These are phyloP conservation scores for Pseudomicrostroma phylloplanum DNA, from an alignment of 1,284 basidiomycete genomes.

Conservation along the genomic window DNA sequence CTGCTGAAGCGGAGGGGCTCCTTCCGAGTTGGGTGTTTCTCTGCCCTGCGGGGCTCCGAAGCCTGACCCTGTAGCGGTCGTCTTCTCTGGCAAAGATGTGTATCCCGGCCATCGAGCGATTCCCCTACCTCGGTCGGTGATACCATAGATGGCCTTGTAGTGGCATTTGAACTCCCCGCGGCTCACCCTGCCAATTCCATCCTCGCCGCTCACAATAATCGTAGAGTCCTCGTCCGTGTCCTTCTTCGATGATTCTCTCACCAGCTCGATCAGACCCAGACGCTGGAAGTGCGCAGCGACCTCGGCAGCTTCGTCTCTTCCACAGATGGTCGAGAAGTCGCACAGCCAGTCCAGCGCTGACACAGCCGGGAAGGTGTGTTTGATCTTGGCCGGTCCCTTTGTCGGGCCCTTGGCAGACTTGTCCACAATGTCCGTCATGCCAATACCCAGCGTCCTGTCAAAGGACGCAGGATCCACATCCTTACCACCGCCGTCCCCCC, in stretches of 20 bases:
- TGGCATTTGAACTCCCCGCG: conserved; percentile 80
- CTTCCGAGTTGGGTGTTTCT: not conserved
- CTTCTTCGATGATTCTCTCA: conserved; percentile 55
- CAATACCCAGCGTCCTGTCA: conserved; percentile 55
- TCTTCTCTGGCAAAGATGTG: conserved; percentile 3
- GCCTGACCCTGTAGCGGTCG: not conserved
- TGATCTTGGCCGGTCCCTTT: conserved; percentile 53
- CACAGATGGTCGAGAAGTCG: conserved; percentile 93
- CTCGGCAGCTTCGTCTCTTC: conserved; percentile 92
- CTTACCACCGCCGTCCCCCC: conserved; percentile 9
- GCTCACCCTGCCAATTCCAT: conserved; percentile 26
- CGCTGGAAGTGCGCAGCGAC: conserved; percentile 95
- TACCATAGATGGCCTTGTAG: conserved; percentile 83
- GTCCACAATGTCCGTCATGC: conserved; percentile 61
- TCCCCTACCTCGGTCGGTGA: conserved; percentile 81
- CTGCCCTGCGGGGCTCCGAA: not conserved
- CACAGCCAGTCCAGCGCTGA: conserved; percentile 91
- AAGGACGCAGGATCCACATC: conserved; percentile 19
- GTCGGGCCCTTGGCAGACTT: conserved; percentile 63
- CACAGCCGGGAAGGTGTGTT: conserved; percentile 77
- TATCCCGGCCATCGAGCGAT: conserved; percentile 65
- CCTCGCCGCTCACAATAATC: conserved; percentile 38
- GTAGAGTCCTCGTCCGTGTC: conserved; percentile 32
- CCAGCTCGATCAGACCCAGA: conserved; percentile 79
- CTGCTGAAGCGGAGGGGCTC: not conserved